Evolutionary conservation across 164 flowering plant species (phyloP), one percentile per base, ranked within the genome.

Genomic region (Kingdonia uniflora): DNA sequence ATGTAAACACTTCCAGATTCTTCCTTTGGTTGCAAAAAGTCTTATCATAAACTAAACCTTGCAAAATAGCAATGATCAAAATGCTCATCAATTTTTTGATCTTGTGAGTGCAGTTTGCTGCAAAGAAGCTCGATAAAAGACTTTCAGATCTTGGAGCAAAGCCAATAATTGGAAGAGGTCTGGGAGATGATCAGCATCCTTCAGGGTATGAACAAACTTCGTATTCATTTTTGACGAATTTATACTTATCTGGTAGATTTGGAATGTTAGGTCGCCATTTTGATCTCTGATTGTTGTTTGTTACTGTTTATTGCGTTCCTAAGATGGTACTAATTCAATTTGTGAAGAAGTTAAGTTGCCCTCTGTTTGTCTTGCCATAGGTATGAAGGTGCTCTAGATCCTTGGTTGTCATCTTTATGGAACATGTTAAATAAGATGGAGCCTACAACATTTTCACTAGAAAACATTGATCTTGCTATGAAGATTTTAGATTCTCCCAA

Each of bases 181-280:
- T 92, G 52, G 99, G 99, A 51, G 97, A 92, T 75, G 99, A 92
- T 68, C 99, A 88, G 57, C 97, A 92, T 56, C 84, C 83, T 52
- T 86, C 95, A 52, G 97, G 99, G 99, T 92, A 86, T 61, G 62
- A 0, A n/a, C n/a, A 29, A 29, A 29, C 4, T 29, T 29, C 8
- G 8, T 8, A 29, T 29, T 29, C 8, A 4, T 29, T 29, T 29
- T 8, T 29, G 8, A 29, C 35, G 35, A 29, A 8, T 29, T 8
- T 29, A 29, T 29, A 29, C 35, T 29, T 29, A 29, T 3, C 6
- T 29, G 4, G 6, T 29, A 3, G 4, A 29, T 29, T 29, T 29
- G 4, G 35, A 4, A 29, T 29, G 35, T n/a, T n/a, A n/a, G n/a
- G n/a, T n/a, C n/a, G n/a, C n/a, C n/a, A n/a, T n/a, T n/a, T n/a